Evolutionary conservation across 371 early-diverging fungal genomes (phyloP), one percentile per base, ranked within the genome.

Genomic region (Quaeritorhiza haematococci): DNA sequence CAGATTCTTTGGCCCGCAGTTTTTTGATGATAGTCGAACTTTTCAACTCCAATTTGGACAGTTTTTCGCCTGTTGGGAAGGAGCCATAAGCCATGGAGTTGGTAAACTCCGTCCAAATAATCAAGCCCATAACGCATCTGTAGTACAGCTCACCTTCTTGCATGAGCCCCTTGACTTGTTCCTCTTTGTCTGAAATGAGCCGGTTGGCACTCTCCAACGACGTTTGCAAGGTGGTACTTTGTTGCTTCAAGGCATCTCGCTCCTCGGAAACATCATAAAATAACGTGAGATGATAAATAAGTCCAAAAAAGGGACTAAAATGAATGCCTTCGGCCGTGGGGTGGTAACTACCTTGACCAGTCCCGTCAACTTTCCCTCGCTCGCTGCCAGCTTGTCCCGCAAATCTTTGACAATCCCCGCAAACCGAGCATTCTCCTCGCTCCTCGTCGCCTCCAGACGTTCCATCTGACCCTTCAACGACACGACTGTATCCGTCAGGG

Each of bases 21-120:
- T 83, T 81, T 58, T 93, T 91, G 61, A 90, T 83, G 0, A 77
- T 77, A 38, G 79, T 87, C 3, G 82, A 69, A 26, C 84, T 75
- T 50, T 87, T 88, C 27, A 91, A 68, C 59, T 91, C 91, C 28
- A 78, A 82, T 53, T 90, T 87, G 13, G 91, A 89, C 46, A 90
- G 76, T 45, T 83, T 74, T 61, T 91, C 89, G 17, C 93, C 90
- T 82, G 57, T 29, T n/a, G n/a, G n/a, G n/a, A n/a, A n/a, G n/a
- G n/a, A n/a, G n/a, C n/a, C n/a, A n/a, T n/a, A n/a, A n/a, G n/a
- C n/a, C n/a, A n/a, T n/a, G n/a, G n/a, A n/a, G n/a, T n/a, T n/a
- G n/a, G n/a, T n/a, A n/a, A n/a, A n/a, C n/a, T n/a, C n/a, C n/a
- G n/a, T n/a, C n/a, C n/a, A n/a, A n/a, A n/a, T n/a, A n/a, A n/a